Base-by-base conservation (phyloP, 768 basidiomycete genomes). In the Pisolithus tinctorius region DNA sequence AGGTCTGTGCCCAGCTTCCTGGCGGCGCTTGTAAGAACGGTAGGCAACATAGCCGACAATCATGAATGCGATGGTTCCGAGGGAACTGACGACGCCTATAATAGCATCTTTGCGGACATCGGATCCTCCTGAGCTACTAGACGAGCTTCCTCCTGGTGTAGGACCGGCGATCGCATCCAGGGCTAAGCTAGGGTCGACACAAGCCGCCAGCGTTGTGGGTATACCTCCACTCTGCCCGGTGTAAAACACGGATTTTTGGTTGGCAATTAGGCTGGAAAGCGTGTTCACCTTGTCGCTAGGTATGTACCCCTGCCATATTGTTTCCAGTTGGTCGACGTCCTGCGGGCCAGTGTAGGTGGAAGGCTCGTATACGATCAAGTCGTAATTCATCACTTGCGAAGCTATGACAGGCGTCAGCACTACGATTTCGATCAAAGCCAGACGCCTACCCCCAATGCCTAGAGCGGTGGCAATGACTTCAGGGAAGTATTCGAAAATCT, bases 11-110 rank as follows among this genome's bases (percentile, higher is more conserved):
- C 82, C 82, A 31, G 79, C 72, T 63, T 83, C 85, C 45, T 78
- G 78, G 39, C 80, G 80, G 50, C 82, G 74, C 70, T 84, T 82
- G 65, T 82, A 70, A 4, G 83, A 79, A 49, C 84, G 79, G 62
- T 81, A 83, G 40, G 81, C 74, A 59, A 94, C 84, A 71, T 82
- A 87, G 14, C 74, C 76, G 29, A 92, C 75, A 34, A 88, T 81
- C 39, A 89, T 60, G 40, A 92, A 63, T 0, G 89, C 83, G 49
- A 93, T 77, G 4, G 79, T 87, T 11, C 92, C 92, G 20, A 95
- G 77, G 2, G 86, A 82, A 38, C 79, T 82, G 55, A 92, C 88
- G 4, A 95, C 91, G 20, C 93, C 93, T 55, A 96, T 93, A 63
- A 95, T 93, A 25, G 89, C 89, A 57, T 94, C 82, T 61, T 87